Conservation (phyloP, 2,329 filamentous ascomycete species). For the Phaeosphaeriaceae sp. region DNA sequence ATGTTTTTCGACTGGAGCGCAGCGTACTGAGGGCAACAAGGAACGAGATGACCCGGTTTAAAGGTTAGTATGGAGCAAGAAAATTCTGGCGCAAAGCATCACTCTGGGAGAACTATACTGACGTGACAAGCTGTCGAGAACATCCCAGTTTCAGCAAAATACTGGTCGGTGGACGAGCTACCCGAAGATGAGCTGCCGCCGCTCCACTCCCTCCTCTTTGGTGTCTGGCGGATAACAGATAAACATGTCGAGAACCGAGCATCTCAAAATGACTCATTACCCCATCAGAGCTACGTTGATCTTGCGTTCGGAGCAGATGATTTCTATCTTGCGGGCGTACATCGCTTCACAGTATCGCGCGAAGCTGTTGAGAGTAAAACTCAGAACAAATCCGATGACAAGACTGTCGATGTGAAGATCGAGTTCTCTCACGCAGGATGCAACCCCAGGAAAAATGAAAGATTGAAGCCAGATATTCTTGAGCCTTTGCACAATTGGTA, state of each 20-base stretch:
- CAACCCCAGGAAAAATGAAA: constrained; percentile 13
- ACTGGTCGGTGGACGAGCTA: constrained; percentile 2
- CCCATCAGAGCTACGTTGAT: constrained; percentile 1
- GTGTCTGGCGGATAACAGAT: neutral
- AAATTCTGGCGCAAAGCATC: neutral
- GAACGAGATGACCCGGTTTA: constrained; percentile 5
- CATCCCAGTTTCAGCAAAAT: constrained; percentile 2
- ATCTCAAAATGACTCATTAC: neutral
- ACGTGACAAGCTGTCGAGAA: neutral
- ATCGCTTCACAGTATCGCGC: constrained; percentile 10
- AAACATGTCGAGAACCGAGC: neutral
- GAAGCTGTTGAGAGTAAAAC: neutral
- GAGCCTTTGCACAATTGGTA: constrained; percentile 10
- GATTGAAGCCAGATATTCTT: neutral
- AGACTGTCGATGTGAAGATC: neutral
- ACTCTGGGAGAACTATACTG: neutral
- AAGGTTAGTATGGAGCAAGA: neutral
- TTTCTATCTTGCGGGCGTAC: constrained; percentile 8
- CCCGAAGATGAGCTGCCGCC: neutral
- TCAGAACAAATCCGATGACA: neutral
- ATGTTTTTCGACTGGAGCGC: constrained; percentile 16
- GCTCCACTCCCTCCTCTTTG: constrained; percentile 3
- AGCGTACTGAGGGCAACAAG: constrained; percentile 3
- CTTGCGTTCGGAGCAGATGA: constrained; percentile 9
- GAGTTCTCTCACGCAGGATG: constrained; percentile 4